phyloP scores from a whole-genome alignment of 495 filamentous ascomycete genomes.

The Aspergillus heteromorphus region DNA sequence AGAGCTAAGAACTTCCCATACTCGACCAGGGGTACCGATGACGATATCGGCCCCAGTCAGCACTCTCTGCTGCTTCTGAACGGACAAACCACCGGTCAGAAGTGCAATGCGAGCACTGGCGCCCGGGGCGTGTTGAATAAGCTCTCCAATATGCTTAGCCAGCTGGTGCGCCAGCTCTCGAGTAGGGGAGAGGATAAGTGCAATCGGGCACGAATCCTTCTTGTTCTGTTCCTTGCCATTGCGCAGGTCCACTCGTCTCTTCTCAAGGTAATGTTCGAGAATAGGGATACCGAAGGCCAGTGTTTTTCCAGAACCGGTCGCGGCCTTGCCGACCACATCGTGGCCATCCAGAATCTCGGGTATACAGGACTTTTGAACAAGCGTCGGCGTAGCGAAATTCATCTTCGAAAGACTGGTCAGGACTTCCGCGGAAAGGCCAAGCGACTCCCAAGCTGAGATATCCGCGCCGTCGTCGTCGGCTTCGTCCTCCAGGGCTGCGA shows the following conservation, averaged over 20 bases:
- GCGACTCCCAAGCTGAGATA: slow-evolving; percentile 68
- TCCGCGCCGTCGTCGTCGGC: slow-evolving; percentile 41
- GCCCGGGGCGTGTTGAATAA: slow-evolving; percentile 56
- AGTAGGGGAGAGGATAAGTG: slow-evolving; percentile 87
- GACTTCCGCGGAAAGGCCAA: slow-evolving; percentile 64
- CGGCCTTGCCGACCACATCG: slow-evolving; percentile 90
- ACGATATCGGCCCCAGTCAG: slow-evolving; percentile 75
- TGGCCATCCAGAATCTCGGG: slow-evolving; percentile 77
- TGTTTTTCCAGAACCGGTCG: slow-evolving; percentile 96
- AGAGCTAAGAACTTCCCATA: slow-evolving; percentile 87
- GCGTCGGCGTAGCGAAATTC: slow-evolving; percentile 71
- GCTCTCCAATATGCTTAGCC: slow-evolving; percentile 66
- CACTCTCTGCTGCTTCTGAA: slow-evolving; percentile 87
- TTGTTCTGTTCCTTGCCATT: slow-evolving; percentile 19
- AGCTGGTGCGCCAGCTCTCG: slow-evolving; percentile 92
- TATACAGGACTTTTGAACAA: slow-evolving; percentile 72
- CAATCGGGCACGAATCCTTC: slow-evolving; percentile 49
- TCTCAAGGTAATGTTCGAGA: slow-evolving; percentile 42
- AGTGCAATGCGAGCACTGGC: slow-evolving; percentile 65
- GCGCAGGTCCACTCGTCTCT: slow-evolving; percentile 15
- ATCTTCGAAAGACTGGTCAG: slow-evolving; percentile 71
- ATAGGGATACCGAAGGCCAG: slow-evolving; percentile 76
- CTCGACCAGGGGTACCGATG: slow-evolving; percentile 82
- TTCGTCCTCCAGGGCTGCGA: slow-evolving; percentile 36
- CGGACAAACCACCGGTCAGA: slow-evolving; percentile 82